Conservation (phyloP, 306 rosid genomes). For the Dryas alaskensis region DNA sequence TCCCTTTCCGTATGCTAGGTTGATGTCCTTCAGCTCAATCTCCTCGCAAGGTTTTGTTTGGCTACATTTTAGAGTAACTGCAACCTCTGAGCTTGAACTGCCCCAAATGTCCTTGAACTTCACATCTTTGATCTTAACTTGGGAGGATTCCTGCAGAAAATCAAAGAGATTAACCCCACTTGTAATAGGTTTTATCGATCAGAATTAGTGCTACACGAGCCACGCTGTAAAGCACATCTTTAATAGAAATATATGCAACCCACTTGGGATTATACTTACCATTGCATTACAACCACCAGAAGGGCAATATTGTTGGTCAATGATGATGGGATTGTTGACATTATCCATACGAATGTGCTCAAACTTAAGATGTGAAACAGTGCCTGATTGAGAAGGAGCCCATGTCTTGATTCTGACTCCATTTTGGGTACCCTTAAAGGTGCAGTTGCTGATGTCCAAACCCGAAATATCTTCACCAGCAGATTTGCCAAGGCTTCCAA, state of each 20-base stretch:
- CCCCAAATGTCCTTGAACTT: constrained; percentile 20
- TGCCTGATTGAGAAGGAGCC: constrained; percentile 15
- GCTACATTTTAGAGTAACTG: constrained; percentile 25
- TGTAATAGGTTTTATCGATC: not conserved
- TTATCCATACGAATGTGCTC: constrained; percentile 12
- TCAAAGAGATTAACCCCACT: not conserved
- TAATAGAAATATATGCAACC: not conserved
- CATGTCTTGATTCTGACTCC: constrained; percentile 37
- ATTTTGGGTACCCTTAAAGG: constrained; percentile 22
- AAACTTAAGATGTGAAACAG: constrained; percentile 11
- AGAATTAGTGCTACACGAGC: too few species aligned
- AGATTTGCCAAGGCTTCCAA: constrained; percentile 21
- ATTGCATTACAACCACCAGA: not conserved
- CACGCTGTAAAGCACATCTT: too few species aligned
- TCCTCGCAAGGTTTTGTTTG: constrained; percentile 16
- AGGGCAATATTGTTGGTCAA: constrained; percentile 44
- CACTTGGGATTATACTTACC: not conserved
- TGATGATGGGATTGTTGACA: constrained; percentile 31
- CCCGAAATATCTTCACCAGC: not conserved
- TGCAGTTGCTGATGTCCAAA: not conserved
- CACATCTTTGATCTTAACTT: constrained; percentile 17
- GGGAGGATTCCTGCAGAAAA: constrained; percentile 10
- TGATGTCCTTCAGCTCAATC: constrained; percentile 13
- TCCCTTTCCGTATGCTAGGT: constrained; percentile 8
- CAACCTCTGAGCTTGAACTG: constrained; percentile 10